phyloP scores from a whole-genome alignment of 1,139 yeast species.

The Nakaseomyces nivariensis region DNA sequence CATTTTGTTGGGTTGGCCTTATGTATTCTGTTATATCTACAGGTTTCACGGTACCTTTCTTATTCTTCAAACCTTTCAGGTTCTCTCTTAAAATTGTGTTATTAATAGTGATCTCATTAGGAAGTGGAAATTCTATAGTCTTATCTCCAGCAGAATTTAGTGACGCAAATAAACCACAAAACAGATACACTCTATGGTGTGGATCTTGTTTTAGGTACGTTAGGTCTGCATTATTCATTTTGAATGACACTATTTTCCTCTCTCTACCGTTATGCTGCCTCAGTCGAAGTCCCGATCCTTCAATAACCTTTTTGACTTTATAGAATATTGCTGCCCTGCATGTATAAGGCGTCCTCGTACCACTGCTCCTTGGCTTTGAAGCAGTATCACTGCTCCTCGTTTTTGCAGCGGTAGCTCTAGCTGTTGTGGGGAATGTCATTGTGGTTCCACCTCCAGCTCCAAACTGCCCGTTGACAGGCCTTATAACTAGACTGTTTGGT shows the following conservation, averaged over 20 bases:
- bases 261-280: conserved; percentile 34
- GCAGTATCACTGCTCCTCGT: conserved; percentile 4
- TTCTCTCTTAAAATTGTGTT: conserved; percentile 37
- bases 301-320: conserved; percentile 34
- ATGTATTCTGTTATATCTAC: conserved; percentile 47
- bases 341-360: conserved; percentile 20
- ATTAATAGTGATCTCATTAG: conserved; percentile 46
- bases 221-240: conserved; percentile 27
- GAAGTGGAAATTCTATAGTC: conserved; percentile 35
- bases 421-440: not conserved
- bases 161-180: conserved; percentile 37
- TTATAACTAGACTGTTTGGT: conserved; percentile 3
- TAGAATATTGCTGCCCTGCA: conserved; percentile 46
- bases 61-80: conserved; percentile 50
- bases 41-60: conserved; percentile 55
- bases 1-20: conserved; percentile 31
- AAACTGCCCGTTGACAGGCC: not conserved
- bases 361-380: conserved; percentile 2
- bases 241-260: conserved; percentile 32
- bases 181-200: conserved; percentile 32
- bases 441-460: conserved; percentile 1
- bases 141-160: conserved; percentile 4
- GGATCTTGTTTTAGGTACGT: not conserved
- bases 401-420: conserved; percentile 3
- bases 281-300: conserved; percentile 37